Conservation (phyloP, 257 asterid species). For the Solanum piurae region DNA sequence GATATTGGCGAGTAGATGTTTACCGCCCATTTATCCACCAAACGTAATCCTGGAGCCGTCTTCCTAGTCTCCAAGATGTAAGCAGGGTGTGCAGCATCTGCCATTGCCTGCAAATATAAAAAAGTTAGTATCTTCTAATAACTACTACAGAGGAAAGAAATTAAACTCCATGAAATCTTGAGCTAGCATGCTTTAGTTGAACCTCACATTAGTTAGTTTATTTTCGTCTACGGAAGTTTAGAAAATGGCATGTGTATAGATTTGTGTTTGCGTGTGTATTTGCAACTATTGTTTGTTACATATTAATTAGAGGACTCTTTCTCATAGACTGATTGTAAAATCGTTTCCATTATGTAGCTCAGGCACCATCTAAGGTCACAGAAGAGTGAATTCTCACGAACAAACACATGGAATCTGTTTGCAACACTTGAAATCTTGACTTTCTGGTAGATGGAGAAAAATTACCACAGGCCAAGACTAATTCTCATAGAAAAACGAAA, state of each 20-base stretch:
- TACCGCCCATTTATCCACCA: constrained; percentile 99
- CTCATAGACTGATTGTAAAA: not conserved
- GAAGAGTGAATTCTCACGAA: not conserved
- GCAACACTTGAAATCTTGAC: not conserved
- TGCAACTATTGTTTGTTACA: not conserved
- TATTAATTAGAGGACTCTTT: not conserved
- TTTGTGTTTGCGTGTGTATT: not conserved
- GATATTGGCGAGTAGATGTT: constrained; percentile 26
- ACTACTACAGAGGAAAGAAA: not conserved
- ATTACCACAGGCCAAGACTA: not conserved
- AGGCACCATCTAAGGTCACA: not conserved
- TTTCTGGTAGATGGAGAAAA: not conserved
- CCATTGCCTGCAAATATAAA: constrained; percentile 63
- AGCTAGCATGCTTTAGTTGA: not conserved
- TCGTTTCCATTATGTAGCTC: not conserved
- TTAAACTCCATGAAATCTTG: not conserved
- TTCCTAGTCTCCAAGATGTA: constrained; percentile 81
- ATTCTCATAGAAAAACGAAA: not conserved
- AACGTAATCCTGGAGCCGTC: constrained; percentile 93
- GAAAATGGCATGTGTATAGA: not conserved
- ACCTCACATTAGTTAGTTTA: not conserved
- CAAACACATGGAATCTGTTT: not conserved
- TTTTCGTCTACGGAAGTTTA: not conserved
- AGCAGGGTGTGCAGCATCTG: constrained; percentile 92
- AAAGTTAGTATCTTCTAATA: not conserved